Percentiles rank a stretch among this genome's conserved stretches.
Evolutionary conservation across 768 basidiomycete genomes (phyloP).

Genomic region (Lentinula detonsa): DNA sequence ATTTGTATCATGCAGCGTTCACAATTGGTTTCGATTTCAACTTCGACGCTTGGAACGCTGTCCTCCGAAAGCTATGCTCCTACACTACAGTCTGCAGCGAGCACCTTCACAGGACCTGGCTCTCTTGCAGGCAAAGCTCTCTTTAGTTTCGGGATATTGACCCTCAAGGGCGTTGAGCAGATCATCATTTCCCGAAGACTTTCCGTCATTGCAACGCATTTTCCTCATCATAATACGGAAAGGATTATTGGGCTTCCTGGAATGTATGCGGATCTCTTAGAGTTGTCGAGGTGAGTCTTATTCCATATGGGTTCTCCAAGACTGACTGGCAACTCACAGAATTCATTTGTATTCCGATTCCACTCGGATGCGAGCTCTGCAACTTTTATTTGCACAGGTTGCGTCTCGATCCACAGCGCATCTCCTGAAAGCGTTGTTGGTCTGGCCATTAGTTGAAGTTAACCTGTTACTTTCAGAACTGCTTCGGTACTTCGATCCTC

Average conservation of each 20-base stretch:
- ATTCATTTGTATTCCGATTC: background rate
- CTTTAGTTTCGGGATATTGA: background rate
- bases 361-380: background rate
- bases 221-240: background rate
- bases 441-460: background rate
- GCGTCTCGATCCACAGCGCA: background rate
- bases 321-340: background rate
- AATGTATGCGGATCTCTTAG: constrained; percentile 4
- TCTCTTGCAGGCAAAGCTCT: constrained; percentile 2
- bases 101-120: background rate
- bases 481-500: background rate
- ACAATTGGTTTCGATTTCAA: background rate
- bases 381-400: background rate
- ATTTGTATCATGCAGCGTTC: background rate
- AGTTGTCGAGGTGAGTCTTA: background rate
- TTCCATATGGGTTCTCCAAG: background rate
- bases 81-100: background rate
- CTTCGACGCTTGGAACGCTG: background rate
- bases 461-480: background rate
- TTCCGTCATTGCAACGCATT: background rate
- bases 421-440: background rate
- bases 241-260: background rate
- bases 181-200: constrained; percentile 2
- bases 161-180: constrained; percentile 1
- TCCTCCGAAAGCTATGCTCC: background rate